Evolutionary conservation across 148 eudicot species (phyloP), one percentile per base, ranked within the genome.

Genomic region (Spergularia marina): DNA sequence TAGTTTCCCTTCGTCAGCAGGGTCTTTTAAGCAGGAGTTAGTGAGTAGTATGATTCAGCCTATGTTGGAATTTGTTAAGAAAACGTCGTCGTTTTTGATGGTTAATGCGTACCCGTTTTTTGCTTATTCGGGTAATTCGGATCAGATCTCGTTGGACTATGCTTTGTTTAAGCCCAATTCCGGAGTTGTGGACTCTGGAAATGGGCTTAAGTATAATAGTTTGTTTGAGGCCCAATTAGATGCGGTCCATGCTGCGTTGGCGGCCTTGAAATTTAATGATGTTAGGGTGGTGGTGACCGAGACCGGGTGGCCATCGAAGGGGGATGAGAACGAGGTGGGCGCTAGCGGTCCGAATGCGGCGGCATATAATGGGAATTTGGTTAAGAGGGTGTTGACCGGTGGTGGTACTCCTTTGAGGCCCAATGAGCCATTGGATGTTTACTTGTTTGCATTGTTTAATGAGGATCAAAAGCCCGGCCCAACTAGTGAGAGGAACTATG

Each of bases 61-160:
- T 25, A 87, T 93, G 97, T 71, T 91, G 12, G 77, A 52, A 0
- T 81, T 93, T 3, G 59, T 93, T 4, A 74, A 68, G 11, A 78
- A 91, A 61, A 84, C 92, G 47, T 81, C 84, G 4, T 93, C 98
- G 12, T 84, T 53, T 72, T 76, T 93, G 17, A 91, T 91, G 97
- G 90, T 90, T 8, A 93, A 93, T 12, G 90, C 83, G 0, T 93
- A 93, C 75, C 98, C 98, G 2, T 93, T 91, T 66, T 91, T 93
- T 53, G 97, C 98, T 0, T 93, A 93, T 71, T 21, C 76, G 0
- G 86, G 73, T 17, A 91, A 91, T 57, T 75, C 98, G 8, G 91
- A 83, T 65, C 73, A 82, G 0, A 93, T 93, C 8, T 84, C 94
- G 0, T 39, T 91, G 7, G 94, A 91, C 49, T 93, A 93, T 67